Evolutionary conservation across 164 flowering plant genomes (phyloP).

Genomic region (Euptelea pleiosperma): DNA sequence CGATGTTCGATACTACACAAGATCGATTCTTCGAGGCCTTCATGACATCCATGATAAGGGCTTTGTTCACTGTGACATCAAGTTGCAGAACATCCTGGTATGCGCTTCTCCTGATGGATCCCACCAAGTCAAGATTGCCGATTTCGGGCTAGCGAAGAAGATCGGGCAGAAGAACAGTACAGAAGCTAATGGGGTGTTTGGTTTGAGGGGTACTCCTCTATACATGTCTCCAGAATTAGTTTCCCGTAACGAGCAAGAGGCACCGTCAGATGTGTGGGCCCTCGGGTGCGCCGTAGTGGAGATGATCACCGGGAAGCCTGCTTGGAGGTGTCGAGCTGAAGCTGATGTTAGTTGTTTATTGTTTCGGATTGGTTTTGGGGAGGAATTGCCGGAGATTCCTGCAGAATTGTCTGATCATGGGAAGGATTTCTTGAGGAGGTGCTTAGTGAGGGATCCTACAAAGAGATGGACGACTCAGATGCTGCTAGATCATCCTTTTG

Average conservation of each 20-base stretch:
- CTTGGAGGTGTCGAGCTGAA: conserved; percentile 41
- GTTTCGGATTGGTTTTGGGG: conserved; percentile 48
- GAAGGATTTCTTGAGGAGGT: conserved; percentile 55
- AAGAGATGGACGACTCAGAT: conserved; percentile 79
- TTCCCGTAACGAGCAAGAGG: conserved; percentile 36
- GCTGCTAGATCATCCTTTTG: conserved; percentile 71
- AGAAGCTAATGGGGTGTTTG: conserved; percentile 25
- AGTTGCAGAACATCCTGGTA: conserved; percentile 53
- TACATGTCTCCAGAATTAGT: conserved; percentile 79
- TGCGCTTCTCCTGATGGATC: conserved; percentile 19
- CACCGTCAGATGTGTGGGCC: conserved; percentile 80
- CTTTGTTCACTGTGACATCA: conserved; percentile 77
- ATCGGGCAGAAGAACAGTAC: conserved; percentile 8
- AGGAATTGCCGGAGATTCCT: conserved; percentile 56
- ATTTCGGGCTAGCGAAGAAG: conserved; percentile 78
- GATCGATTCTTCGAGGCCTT: conserved; percentile 45
- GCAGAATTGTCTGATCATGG: conserved; percentile 45
- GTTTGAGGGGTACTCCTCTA: conserved; percentile 68
- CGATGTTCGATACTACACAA: conserved; percentile 38
- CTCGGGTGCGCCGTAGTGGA: conserved; percentile 74
- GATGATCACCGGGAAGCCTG: conserved; percentile 66
- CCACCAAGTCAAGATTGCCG: conserved; percentile 51
- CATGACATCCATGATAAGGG: conserved; percentile 43
- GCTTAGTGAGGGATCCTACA: conserved; percentile 60
- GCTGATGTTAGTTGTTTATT: conserved; percentile 35